Conservation (phyloP, 805 yeast genomes). For the Alloascoidea africana region DNA sequence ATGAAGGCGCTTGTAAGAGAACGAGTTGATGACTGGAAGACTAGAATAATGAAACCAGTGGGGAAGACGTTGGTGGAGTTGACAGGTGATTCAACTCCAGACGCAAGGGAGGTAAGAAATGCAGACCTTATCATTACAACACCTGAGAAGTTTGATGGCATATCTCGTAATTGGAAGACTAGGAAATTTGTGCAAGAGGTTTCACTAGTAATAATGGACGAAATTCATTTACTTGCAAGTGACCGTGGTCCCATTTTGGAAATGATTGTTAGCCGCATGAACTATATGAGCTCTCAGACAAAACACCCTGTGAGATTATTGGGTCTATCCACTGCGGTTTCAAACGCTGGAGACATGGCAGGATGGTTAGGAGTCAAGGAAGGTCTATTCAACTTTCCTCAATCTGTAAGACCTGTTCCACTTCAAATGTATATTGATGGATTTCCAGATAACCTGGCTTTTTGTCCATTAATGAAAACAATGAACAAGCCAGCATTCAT, state of each 20-base stretch:
- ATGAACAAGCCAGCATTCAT: conserved; percentile 84
- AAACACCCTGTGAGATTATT: conserved; percentile 45
- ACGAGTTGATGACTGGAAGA: conserved; percentile 70
- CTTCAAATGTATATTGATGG: conserved; percentile 81
- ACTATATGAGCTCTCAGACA: conserved; percentile 47
- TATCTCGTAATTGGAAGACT: conserved; percentile 75
- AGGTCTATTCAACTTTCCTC: conserved; percentile 70
- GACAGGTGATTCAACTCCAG: conserved; percentile 75
- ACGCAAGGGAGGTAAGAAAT: conserved; percentile 43
- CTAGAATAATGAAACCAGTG: conserved; percentile 28
- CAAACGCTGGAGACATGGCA: conserved; percentile 77
- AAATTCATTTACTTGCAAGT: conserved; percentile 69
- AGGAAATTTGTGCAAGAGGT: conserved; percentile 62
- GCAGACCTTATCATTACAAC: conserved; percentile 73
- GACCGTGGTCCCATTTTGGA: conserved; percentile 81
- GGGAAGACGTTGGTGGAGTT: conserved; percentile 51
- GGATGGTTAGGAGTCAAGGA: conserved; percentile 66
- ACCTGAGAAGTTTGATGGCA: conserved; percentile 81
- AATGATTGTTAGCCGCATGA: conserved; percentile 83
- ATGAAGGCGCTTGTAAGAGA: conserved; percentile 81
- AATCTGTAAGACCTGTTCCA: conserved; percentile 75
- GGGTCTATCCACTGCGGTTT: conserved; percentile 78
- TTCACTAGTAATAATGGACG: conserved; percentile 72
- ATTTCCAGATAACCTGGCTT: conserved; percentile 66
- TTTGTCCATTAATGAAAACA: conserved; percentile 73